Conservation (phyloP, 176 grass and related monocot species). For the Rhipidocladum racemiflorum region DNA sequence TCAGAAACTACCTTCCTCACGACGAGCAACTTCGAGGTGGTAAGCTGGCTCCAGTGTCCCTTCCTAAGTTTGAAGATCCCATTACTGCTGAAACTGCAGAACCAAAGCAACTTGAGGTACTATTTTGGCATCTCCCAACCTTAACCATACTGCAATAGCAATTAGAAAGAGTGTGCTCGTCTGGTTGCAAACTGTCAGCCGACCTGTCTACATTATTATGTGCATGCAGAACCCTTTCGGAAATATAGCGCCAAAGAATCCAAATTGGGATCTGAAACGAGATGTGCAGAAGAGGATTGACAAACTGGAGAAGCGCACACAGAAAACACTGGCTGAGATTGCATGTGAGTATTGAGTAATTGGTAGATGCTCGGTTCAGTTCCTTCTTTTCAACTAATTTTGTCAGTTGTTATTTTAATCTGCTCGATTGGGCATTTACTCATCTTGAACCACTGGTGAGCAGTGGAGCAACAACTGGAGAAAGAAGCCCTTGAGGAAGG, state of each 20-base stretch:
- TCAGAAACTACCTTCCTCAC: constrained; percentile 98
- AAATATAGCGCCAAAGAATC: constrained; percentile 98
- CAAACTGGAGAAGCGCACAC: constrained; percentile 89
- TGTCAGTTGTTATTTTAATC: neutral
- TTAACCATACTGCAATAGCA: neutral
- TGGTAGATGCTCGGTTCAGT: neutral
- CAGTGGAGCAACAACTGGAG: constrained; percentile 81
- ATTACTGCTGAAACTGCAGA: constrained; percentile 46
- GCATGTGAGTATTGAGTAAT: constrained; percentile 49
- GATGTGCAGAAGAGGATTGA: constrained; percentile 88
- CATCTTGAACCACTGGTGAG: neutral
- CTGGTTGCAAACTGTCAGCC: neutral
- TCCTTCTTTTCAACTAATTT: neutral
- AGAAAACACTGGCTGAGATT: constrained; percentile 80
- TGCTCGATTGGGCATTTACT: neutral
- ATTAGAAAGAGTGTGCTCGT: too few relatives aligned
- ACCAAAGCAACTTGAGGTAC: constrained; percentile 67
- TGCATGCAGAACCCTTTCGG: constrained; percentile 66
- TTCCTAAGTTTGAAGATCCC: constrained; percentile 91
- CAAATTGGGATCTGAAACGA: constrained; percentile 89
- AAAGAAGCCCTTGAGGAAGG: constrained; percentile 54
- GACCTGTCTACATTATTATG: neutral
- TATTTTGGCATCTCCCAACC: neutral
- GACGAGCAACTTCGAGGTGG: constrained; percentile 84
- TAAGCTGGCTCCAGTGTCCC: constrained; percentile 63